Conservation (phyloP, 345 rosid genomes). For the Syzygium aromaticum region DNA sequence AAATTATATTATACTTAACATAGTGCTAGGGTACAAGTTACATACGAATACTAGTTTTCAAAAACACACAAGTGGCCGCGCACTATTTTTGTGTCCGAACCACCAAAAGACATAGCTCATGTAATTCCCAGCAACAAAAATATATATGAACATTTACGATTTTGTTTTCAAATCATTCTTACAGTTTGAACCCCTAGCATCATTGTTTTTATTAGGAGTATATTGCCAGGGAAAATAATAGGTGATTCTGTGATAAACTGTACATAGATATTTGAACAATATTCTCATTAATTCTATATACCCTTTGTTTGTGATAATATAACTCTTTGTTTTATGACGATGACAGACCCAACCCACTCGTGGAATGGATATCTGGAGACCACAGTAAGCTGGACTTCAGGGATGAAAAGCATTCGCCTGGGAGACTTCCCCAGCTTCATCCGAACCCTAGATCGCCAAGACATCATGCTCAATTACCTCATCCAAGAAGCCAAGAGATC, state of each 20-base stretch:
- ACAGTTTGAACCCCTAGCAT: not conserved
- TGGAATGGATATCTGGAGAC: slow-evolving; percentile 21
- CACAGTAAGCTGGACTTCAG: slow-evolving; percentile 27
- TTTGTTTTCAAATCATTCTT: not conserved
- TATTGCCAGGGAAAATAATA: not conserved
- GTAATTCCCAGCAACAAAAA: not conserved
- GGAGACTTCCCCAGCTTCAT: slow-evolving; percentile 27
- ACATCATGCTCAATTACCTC: slow-evolving; percentile 12
- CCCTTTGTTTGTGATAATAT: not conserved
- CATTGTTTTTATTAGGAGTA: not conserved
- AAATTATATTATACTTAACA: not conserved
- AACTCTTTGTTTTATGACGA: not conserved
- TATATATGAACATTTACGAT: not conserved
- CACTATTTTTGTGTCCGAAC: not conserved
- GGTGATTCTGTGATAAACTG: not conserved
- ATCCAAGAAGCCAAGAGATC: slow-evolving; percentile 6
- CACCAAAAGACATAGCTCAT: not conserved
- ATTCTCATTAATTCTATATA: not conserved
- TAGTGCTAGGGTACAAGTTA: not conserved
- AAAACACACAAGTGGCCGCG: too few species aligned
- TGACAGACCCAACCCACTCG: slow-evolving; percentile 10
- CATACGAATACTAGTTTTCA: not conserved
- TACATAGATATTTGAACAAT: not conserved
- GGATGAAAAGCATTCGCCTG: slow-evolving; percentile 17
- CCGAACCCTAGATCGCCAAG: slow-evolving; percentile 15